A percentile compares a stretch with the other conserved stretches of the same genome.
Conservation (phyloP, 148 eudicot genomes). For the Rhododendron molle region DNA sequence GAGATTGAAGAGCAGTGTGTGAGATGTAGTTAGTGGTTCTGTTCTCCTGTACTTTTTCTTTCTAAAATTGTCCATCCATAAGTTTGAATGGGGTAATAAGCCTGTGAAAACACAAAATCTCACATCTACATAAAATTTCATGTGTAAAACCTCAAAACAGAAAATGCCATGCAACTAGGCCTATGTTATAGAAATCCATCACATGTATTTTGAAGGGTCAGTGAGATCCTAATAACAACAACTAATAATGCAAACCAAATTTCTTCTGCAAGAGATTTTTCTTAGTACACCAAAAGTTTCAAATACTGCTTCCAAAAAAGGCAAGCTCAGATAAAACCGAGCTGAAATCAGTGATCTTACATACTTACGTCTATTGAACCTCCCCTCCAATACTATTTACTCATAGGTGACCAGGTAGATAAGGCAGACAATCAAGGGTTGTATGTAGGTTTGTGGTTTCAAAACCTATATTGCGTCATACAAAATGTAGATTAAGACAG, state of each 20-base stretch:
- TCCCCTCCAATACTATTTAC: not conserved
- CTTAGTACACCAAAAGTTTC: not conserved
- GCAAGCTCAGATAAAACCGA: not conserved
- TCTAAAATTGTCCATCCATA: not conserved
- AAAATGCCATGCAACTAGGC: constrained; percentile 6
- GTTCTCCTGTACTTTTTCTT: not conserved
- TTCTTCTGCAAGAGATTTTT: not conserved
- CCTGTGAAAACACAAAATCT: not conserved
- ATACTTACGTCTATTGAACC: not conserved
- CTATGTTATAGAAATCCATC: not conserved
- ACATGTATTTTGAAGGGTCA: not conserved
- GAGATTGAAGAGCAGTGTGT: not conserved
- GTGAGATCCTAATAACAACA: not conserved
- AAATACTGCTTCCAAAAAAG: not conserved
- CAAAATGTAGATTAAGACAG: not conserved
- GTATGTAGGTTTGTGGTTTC: not conserved
- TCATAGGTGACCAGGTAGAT: not conserved
- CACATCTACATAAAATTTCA: not conserved
- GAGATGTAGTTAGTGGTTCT: not conserved
- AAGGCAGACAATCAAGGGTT: not conserved
- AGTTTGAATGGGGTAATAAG: not conserved
- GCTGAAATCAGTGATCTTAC: not conserved
- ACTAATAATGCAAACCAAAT: not conserved
- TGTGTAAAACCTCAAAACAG: not conserved
- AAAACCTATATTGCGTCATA: not conserved